Evolutionary conservation across 2,329 filamentous ascomycete species (phyloP).

Genomic region (Lasiodiplodia gonubiensis): DNA sequence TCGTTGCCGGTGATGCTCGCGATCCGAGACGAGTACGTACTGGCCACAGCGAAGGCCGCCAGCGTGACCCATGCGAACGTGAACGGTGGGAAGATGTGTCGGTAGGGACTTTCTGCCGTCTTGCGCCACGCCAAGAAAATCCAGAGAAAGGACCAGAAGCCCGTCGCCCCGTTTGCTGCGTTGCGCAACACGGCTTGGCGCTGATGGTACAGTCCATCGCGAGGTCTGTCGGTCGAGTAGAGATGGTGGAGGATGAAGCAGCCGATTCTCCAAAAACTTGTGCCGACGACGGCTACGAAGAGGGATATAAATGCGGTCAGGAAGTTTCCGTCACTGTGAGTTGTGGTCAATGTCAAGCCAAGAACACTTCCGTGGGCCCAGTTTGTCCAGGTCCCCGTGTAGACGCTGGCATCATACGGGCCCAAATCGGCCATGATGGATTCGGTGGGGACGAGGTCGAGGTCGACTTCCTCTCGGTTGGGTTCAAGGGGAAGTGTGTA

Average conservation of each 20-base stretch:
- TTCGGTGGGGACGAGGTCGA: accelerated
- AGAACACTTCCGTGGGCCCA: conserved; percentile 39
- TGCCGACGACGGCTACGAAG: conserved; percentile 38
- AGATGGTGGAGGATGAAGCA: conserved; percentile 34
- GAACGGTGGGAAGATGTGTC: conserved; percentile 22
- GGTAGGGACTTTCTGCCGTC: conserved; percentile 22
- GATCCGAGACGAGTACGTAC: conserved; percentile 27
- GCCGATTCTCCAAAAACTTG: conserved; percentile 34
- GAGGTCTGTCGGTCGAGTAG: conserved; percentile 29
- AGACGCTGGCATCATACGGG: conserved; percentile 23
- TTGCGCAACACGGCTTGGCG: conserved; percentile 29
- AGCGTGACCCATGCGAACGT: not conserved
- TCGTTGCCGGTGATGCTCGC: conserved; percentile 11
- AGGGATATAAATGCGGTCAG: conserved; percentile 44
- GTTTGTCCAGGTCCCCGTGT: conserved; percentile 42
- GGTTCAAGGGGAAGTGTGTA: too few relatives aligned
- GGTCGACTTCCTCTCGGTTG: accelerated
- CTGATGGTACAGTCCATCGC: conserved; percentile 37
- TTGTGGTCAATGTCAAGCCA: conserved; percentile 44
- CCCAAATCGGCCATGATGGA: not conserved
- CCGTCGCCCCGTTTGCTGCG: conserved; percentile 15
- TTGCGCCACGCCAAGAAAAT: not conserved
- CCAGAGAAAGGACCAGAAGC: not conserved
- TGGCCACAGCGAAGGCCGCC: conserved; percentile 17
- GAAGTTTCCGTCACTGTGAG: conserved; percentile 37